These are phyloP conservation scores for Salix arbutifolia DNA, from an alignment of 345 rosid genomes.

Conservation along the genomic window DNA sequence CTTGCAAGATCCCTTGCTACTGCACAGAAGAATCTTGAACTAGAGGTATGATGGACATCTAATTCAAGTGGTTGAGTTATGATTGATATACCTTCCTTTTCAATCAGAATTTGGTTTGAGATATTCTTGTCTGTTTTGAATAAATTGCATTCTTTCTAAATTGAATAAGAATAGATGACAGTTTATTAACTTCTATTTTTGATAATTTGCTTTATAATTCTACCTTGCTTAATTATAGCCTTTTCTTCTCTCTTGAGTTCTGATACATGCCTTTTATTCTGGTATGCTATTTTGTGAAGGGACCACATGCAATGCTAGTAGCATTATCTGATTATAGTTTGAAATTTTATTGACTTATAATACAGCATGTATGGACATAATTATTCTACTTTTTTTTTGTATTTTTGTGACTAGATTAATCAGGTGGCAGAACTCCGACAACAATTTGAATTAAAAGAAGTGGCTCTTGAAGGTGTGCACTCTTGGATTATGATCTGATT, in stretches of 20 bases:
- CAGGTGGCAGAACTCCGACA: constrained; percentile 59
- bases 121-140: constrained; percentile 1
- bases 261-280: neutral
- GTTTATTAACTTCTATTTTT: neutral
- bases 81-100: constrained; percentile 7
- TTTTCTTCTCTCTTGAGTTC: neutral
- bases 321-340: neutral
- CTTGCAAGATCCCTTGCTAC: constrained; percentile 81
- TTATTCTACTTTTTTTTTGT: neutral
- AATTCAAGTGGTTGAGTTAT: constrained; percentile 7
- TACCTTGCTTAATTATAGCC: neutral
- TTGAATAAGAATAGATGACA: neutral
- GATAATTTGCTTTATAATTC: neutral
- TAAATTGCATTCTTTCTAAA: neutral
- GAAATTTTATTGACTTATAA: neutral
- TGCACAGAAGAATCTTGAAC: constrained; percentile 76
- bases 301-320: neutral
- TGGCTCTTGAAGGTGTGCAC: constrained; percentile 59
- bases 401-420: constrained; percentile 54
- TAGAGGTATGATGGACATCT: constrained; percentile 58
- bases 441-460: constrained; percentile 71
- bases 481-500: constrained; percentile 1
- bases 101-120: neutral
- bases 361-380: neutral
- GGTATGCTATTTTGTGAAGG: neutral